These are phyloP conservation scores for Aschersonia sp. DNA, from an alignment of 2,329 filamentous ascomycete species.

Conservation along the genomic window DNA sequence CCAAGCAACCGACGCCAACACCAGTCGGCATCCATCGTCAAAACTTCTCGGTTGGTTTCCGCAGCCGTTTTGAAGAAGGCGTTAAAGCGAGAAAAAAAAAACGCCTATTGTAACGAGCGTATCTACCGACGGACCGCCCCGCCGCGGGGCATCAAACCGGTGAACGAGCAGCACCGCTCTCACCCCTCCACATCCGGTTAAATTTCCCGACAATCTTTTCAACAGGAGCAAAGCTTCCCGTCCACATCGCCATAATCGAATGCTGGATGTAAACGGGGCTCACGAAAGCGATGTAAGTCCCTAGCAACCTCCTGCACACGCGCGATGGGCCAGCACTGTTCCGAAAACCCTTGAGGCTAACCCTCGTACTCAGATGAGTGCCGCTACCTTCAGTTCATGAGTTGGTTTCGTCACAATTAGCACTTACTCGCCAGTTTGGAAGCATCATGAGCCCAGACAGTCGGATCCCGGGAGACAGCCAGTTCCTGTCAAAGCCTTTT, in stretches of 20 bases:
- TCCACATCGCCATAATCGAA: too few species aligned
- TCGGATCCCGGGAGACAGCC: conserved; percentile 26
- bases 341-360: conserved; percentile 1
- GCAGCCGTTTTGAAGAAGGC: too few species aligned
- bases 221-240: too few species aligned
- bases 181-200: not conserved
- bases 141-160: conserved; percentile 8
- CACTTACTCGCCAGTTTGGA: conserved; percentile 18
- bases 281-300: conserved; percentile 3
- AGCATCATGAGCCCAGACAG: conserved; percentile 34
- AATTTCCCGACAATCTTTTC: not conserved
- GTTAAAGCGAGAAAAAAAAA: conserved; percentile 6
- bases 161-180: not conserved
- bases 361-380: conserved; percentile 18
- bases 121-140: conserved; percentile 14
- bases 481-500: conserved; percentile 36
- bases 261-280: not conserved
- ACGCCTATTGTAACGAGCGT: conserved; percentile 9
- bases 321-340: not conserved
- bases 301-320: not conserved
- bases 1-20: too few species aligned
- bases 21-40: too few species aligned
- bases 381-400: conserved; percentile 24
- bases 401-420: conserved; percentile 24
- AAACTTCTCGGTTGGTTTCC: too few species aligned